phyloP scores from a whole-genome alignment of 179 eudicot genomes.

The Camellia oleifera region DNA sequence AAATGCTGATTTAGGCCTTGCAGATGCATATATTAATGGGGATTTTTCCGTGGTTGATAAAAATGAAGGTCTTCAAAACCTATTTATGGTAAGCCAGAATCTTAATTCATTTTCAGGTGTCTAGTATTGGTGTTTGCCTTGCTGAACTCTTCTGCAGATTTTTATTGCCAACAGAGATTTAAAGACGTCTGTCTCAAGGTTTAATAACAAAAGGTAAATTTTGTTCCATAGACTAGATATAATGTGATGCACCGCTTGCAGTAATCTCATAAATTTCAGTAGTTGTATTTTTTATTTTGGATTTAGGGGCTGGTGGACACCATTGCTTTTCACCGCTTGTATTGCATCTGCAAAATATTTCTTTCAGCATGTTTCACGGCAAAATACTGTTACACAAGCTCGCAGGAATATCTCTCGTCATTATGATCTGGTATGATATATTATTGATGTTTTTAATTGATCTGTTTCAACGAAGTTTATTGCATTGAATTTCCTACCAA shows the following conservation, averaged over 20 bases:
- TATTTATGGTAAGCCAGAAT: slow-evolving; percentile 64
- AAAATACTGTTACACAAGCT: slow-evolving; percentile 86
- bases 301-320: slow-evolving; percentile 96
- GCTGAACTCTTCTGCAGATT: slow-evolving; percentile 43
- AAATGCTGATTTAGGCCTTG: slow-evolving; percentile 94
- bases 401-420: slow-evolving; percentile 91
- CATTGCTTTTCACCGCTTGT: slow-evolving; percentile 74
- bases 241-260: neutral
- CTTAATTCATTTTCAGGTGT: slow-evolving; percentile 3
- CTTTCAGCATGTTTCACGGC: slow-evolving; percentile 56
- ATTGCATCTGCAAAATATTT: slow-evolving; percentile 84
- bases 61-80: slow-evolving; percentile 70
- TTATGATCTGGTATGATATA: slow-evolving; percentile 76
- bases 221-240: neutral
- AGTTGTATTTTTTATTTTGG: neutral
- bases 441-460: neutral
- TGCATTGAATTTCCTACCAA: neutral
- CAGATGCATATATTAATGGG: slow-evolving; percentile 93
- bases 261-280: slow-evolving; percentile 2
- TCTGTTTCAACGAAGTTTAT: neutral
- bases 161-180: slow-evolving; percentile 66
- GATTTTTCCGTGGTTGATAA: slow-evolving; percentile 86
- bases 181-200: slow-evolving; percentile 30
- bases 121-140: neutral
- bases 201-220: slow-evolving; percentile 49